phyloP scores from a whole-genome alignment of 495 filamentous ascomycete genomes.

The Penicillium antarcticum region DNA sequence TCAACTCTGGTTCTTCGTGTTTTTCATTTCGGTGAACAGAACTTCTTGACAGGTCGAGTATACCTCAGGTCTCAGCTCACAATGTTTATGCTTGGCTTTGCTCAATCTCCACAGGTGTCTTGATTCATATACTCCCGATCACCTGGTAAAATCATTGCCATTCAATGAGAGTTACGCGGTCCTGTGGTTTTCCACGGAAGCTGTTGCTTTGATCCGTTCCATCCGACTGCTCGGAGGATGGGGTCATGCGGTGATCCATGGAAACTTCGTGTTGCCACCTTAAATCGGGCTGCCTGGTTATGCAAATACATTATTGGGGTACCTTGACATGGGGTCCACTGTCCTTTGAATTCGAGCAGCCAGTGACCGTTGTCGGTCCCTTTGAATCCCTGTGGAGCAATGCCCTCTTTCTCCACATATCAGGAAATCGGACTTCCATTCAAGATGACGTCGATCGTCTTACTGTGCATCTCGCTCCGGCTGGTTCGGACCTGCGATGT shows the following conservation, averaged over 20 bases:
- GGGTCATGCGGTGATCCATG: background rate
- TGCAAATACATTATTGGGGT: too few relatives aligned
- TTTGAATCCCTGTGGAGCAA: slow-evolving; percentile 8
- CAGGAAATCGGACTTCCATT: slow-evolving; percentile 7
- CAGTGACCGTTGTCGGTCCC: slow-evolving; percentile 1
- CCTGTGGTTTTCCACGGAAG: background rate
- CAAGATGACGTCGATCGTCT: slow-evolving; percentile 21
- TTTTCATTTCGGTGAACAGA: too few relatives aligned
- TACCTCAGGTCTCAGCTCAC: background rate
- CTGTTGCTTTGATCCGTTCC: background rate
- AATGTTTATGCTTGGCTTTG: background rate
- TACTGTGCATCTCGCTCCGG: slow-evolving; percentile 14
- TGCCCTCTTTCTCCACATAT: slow-evolving; percentile 12
- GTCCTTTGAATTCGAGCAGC: background rate
- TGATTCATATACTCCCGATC: background rate
- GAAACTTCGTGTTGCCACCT: background rate
- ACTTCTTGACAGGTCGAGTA: too few relatives aligned
- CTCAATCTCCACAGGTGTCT: background rate
- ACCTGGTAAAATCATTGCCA: background rate
- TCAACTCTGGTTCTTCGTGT: too few relatives aligned
- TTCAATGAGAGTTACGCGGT: background rate
- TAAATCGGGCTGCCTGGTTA: background rate
- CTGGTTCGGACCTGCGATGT: slow-evolving; percentile 16
- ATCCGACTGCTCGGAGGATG: background rate
- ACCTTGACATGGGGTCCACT: too few relatives aligned